Base-by-base conservation (phyloP, 139 green algal species). In the Coccomyxa sp. region DNA sequence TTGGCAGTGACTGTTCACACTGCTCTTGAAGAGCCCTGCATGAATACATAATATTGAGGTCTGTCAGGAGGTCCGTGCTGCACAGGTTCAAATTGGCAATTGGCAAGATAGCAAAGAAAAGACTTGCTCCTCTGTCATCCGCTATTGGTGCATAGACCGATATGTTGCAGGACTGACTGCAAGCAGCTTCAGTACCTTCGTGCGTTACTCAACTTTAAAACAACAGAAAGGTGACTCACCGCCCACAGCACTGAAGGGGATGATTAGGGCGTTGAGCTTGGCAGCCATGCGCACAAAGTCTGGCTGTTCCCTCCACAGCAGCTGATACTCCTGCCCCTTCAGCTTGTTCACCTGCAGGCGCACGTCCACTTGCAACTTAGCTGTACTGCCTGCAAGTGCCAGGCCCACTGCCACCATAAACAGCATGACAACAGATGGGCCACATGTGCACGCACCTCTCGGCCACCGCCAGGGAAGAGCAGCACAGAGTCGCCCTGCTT, bases 251-350 rank as follows among this genome's bases (percentile, higher is more conserved):
- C 51, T 51, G 45, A 81, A 81, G 21, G 77, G 77, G 51, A 81
- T 71, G 51, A 81, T 68, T 59, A 93, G 86, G 12, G 93, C 93
- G 25, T 88, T 86, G 66, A 88, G 86, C 58, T 87, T 89, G 45
- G 89, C 86, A 11, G 94, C 94, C 87, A 97, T 89, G 25, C 93
- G 88, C 78, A 97, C 92, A 86, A 97, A 96, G 86, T 97, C 94
- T 0, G 88, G 88, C 59, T 68, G 88, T 1, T 93, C 87, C 84
- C 86, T 90, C 94, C 94, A 97, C 45, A 94, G 84, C 58, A 97
- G 87, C 85, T 92, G 84, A 83, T 97, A 97, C 86, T 95, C 81
- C 78, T 94, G 87, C n/a, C 87, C 90, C n/a, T 85, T 88, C 31
- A 86, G 58, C 86, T 92, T 91, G 83, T 90, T 90, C 67, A 88